Conservation (phyloP, 306 rosid species). For the Calophaca sinica region DNA sequence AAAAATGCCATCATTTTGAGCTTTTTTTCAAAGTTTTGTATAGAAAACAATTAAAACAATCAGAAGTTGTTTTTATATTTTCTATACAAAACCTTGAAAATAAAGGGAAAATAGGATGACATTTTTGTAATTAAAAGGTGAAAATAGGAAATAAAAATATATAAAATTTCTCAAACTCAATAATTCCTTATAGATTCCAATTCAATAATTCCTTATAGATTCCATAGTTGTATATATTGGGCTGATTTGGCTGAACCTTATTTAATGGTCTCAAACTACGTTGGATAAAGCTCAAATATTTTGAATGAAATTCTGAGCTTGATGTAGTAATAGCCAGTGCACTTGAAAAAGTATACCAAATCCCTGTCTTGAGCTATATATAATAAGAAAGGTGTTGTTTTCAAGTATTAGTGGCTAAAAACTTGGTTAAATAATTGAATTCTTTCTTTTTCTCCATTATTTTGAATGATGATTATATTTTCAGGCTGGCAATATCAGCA, state of each 20-base stretch:
- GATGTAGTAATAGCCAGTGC: neutral
- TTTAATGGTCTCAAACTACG: neutral
- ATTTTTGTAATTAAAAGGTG: too few relatives aligned
- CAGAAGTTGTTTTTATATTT: neutral
- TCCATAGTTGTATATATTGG: constrained; percentile 3
- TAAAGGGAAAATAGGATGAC: too few relatives aligned
- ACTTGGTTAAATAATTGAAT: constrained; percentile 9
- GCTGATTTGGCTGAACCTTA: constrained; percentile 7
- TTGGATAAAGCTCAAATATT: neutral
- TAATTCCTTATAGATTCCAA: neutral
- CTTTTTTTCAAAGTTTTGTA: too few relatives aligned
- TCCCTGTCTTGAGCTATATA: constrained; percentile 27
- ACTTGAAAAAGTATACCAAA: neutral
- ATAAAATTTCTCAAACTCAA: neutral
- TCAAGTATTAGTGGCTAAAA: neutral
- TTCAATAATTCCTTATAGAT: neutral
- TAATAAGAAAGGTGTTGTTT: constrained; percentile 12
- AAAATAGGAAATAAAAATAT: neutral
- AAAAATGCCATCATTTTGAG: too few relatives aligned
- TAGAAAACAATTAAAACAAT: neutral
- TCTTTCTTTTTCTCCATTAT: constrained; percentile 28
- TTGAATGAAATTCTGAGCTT: constrained; percentile 18
- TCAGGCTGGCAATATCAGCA: constrained; percentile 97
- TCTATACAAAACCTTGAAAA: too few relatives aligned
- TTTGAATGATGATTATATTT: constrained; percentile 34